These are phyloP conservation scores for Eucalyptus microcorys DNA, from an alignment of 345 rosid genomes.

Conservation along the genomic window DNA sequence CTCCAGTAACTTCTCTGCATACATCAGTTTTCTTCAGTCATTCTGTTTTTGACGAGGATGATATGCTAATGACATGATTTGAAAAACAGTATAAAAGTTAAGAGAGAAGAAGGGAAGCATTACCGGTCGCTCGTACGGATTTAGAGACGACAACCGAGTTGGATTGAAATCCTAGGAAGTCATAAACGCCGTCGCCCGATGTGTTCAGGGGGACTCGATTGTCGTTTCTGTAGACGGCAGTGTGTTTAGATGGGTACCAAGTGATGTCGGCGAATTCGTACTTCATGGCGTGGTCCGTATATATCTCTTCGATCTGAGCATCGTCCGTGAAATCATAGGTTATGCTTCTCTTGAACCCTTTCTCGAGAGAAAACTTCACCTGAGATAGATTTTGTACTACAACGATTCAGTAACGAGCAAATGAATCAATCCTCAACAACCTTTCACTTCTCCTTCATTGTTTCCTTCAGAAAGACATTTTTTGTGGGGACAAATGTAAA, in stretches of 20 bases:
- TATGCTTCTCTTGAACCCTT: slow-evolving; percentile 68
- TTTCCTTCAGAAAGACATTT: not conserved
- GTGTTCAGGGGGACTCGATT: slow-evolving; percentile 32
- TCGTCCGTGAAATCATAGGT: slow-evolving; percentile 64
- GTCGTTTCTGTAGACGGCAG: slow-evolving; percentile 73
- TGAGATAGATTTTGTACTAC: not conserved
- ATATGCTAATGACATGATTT: not conserved
- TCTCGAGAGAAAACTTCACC: slow-evolving; percentile 60
- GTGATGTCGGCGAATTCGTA: slow-evolving; percentile 74
- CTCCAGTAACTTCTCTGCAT: slow-evolving; percentile 59
- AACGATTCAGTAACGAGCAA: not conserved
- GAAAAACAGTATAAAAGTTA: not conserved
- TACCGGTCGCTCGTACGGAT: slow-evolving; percentile 54
- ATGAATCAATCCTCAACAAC: not conserved
- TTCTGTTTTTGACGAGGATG: not conserved
- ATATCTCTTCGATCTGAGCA: slow-evolving; percentile 31
- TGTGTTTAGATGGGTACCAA: slow-evolving; percentile 74
- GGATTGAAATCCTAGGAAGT: slow-evolving; percentile 67
- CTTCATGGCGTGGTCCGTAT: slow-evolving; percentile 46
- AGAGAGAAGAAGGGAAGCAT: not conserved
- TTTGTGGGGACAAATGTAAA: not conserved
- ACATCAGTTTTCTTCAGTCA: not conserved
- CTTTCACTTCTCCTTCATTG: not conserved
- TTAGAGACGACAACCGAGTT: slow-evolving; percentile 44
- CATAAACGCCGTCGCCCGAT: slow-evolving; percentile 51